Conservation (phyloP, 176 grass and related monocot genomes). For the Secale cereale region DNA sequence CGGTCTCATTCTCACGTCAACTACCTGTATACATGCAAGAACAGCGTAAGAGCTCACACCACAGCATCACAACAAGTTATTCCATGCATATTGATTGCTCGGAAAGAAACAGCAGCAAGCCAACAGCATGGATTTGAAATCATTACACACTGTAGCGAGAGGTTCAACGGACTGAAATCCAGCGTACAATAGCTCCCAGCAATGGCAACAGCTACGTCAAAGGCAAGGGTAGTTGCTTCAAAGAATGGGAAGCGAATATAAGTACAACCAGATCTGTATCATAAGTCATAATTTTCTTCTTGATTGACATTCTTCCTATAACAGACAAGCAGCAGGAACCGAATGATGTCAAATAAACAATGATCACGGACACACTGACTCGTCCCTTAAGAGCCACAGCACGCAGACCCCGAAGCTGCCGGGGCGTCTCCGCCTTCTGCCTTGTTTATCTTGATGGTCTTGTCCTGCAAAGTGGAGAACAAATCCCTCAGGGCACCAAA, state of each 20-base stretch:
- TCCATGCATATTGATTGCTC: slow-evolving; percentile 34
- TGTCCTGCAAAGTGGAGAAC: slow-evolving; percentile 52
- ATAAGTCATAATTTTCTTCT: slow-evolving; percentile 62
- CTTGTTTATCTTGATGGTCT: slow-evolving; percentile 85
- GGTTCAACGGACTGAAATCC: slow-evolving; percentile 34
- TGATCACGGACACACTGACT: not conserved
- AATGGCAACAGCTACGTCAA: slow-evolving; percentile 60
- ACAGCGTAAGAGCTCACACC: not conserved
- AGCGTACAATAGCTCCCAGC: slow-evolving; percentile 46
- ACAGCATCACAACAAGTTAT: slow-evolving; percentile 14
- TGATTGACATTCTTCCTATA: slow-evolving; percentile 65
- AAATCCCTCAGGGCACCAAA: slow-evolving; percentile 13
- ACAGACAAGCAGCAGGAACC: slow-evolving; percentile 41
- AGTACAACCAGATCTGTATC: slow-evolving; percentile 53
- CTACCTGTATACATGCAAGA: not conserved
- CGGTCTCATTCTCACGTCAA: not conserved
- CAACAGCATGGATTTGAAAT: slow-evolving; percentile 38
- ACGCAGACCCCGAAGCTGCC: slow-evolving; percentile 52
- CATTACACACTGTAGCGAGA: slow-evolving; percentile 46
- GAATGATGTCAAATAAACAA: slow-evolving; percentile 67
- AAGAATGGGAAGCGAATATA: slow-evolving; percentile 72
- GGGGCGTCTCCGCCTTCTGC: slow-evolving; percentile 33
- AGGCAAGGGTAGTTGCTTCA: slow-evolving; percentile 62
- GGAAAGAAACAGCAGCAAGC: slow-evolving; percentile 34
- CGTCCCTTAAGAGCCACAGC: slow-evolving; percentile 68